Evolutionary conservation across 2,329 filamentous ascomycete species (phyloP), one percentile per base, ranked within the genome.

Genomic region (Diplocarpon rosae): DNA sequence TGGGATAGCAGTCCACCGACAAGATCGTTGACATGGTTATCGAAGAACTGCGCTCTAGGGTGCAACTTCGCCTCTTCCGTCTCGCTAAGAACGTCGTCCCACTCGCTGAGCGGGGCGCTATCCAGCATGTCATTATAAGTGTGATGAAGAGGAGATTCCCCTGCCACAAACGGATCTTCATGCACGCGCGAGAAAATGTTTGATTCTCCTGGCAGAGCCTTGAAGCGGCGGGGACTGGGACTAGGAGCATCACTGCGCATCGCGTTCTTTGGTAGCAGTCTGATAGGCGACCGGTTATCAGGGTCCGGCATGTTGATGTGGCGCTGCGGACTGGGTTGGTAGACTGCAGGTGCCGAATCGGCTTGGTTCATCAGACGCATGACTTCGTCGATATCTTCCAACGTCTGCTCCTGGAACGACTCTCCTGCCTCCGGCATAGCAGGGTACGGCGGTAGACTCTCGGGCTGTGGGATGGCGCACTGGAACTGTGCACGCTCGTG

Each of bases 361-460:
- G 83, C 76, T 47, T 80, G 75, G 56, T 87, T 82, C 56, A 95
- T 74, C 48, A 92, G 83, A 52, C 82, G 78, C 87, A 96, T 95
- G 42, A 95, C 80, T 36, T 83, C 86, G 66, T 95, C 89, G 57
- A 95, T 89, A 59, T 95, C 88, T 54, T 90, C 82, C 55, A 85
- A 85, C 0, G 80, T 70, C 6, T 51, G 54, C 34, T 57, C 54
- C 12, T 45, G 52, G 14, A 39, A 43, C 2, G 39, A 29, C 16
- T 47, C 42, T 12, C 44, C n/a, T 13, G 20, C 33, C 9, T 54
- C 49, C 12, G 24, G 20, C 28, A 53, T 47, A 11, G 39, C 46
- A 31, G 42, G n/a, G 28, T 54, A 49, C 5, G 37, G 37, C 13
- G 51, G 48, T 16, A 53, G 45, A 32, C 45, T 52, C 32, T 56